Evolutionary conservation across 1,139 yeast species (phyloP), one percentile per base, ranked within the genome.

Genomic region (Taiozyma sp.): DNA sequence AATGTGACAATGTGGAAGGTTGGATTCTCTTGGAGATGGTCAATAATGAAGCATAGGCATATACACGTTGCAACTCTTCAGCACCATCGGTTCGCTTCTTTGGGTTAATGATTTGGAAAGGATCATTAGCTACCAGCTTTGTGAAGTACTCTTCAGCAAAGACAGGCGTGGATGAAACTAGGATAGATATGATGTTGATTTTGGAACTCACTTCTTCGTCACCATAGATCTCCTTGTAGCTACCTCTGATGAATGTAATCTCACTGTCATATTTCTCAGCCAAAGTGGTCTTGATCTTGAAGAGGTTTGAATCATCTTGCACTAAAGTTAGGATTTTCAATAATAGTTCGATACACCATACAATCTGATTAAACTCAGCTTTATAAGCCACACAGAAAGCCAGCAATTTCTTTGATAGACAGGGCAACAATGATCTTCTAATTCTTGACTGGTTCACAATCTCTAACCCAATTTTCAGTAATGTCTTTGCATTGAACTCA

Each of bases 381-480:
- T 64, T 56, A 30, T 66, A 50, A 1, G 58, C 53, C 2, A 71
- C 51, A 58, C 79, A 83, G 53, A 69, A 76, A 3, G 65, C 61
- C 3, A 75, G 70, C 11, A 85, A 55, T 22, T 68, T 61, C 32
- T 63, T 64, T 3, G 86, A 73, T 26, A 89, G 65, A 0, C 75
- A 61, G 0, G 96, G 93, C 29, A 88, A 68, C 14, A 90, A 68
- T 13, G 87, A 75, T 57, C 95, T 78, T 66, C 97, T 78, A 0
- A 88, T 83, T 49, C 67, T 73, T 1, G 95, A 69, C 50, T 76
- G 74, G 2, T 68, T 61, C 53, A 85, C 68, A 2, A 83, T 71
- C 1, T 79, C 73, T 4, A 60, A 49, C 6, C 79, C 71, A 50
- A 82, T 74, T 4, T 57, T 61, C 3, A 60, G 59, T 3, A 86